phyloP scores from a whole-genome alignment of 257 asterid genomes.

The Coffea canephora region DNA sequence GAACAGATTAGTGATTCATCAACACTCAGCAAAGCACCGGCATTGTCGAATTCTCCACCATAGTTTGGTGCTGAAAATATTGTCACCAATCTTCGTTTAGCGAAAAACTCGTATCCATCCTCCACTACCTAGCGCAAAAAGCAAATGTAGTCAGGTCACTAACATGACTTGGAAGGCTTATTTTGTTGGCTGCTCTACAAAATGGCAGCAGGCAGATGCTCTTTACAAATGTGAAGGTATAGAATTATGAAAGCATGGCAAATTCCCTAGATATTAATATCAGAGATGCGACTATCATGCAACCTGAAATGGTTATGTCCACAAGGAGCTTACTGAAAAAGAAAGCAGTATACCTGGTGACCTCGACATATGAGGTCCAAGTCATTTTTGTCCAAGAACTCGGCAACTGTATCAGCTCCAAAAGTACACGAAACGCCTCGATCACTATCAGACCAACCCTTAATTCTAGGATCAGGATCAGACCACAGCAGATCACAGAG shows the following conservation, averaged over 20 bases:
- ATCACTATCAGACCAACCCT: constrained; percentile 77
- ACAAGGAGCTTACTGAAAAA: not conserved
- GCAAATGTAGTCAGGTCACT: not conserved
- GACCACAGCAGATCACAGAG: constrained; percentile 83
- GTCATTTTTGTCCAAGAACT: constrained; percentile 56
- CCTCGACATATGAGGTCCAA: constrained; percentile 85
- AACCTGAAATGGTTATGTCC: not conserved
- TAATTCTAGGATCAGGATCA: constrained; percentile 59
- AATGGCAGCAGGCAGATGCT: not conserved
- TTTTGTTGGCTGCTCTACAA: not conserved
- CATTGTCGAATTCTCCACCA: constrained; percentile 80
- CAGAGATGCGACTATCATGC: not conserved
- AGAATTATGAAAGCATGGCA: not conserved
- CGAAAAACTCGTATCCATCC: constrained; percentile 88
- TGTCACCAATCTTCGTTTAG: constrained; percentile 63
- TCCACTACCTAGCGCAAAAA: constrained; percentile 59
- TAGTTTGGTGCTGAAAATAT: constrained; percentile 78
- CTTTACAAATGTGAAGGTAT: not conserved
- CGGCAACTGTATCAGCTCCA: constrained; percentile 70
- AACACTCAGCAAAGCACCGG: constrained; percentile 70
- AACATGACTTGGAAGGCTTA: not conserved
- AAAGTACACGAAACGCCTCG: constrained; percentile 81
- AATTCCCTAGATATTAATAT: not conserved
- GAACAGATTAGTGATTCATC: constrained; percentile 68
- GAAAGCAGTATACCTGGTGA: constrained; percentile 56